A percentile compares a stretch with the other conserved stretches of the same genome.
phyloP scores from a whole-genome alignment of 768 basidiomycete species.

The Lactarius trivialis region DNA sequence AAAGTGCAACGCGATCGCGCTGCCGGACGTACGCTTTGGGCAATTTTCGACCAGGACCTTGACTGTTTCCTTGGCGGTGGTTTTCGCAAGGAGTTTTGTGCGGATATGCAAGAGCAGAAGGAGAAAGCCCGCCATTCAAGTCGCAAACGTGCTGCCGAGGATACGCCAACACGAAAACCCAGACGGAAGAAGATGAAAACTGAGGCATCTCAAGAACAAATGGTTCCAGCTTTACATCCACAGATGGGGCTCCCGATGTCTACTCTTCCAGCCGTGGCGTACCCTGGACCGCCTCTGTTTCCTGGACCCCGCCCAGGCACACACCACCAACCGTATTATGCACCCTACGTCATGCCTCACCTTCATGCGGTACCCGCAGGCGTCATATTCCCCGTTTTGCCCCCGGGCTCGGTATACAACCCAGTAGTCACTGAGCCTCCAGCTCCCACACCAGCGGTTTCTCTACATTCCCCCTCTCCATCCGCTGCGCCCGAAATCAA shows the following conservation, averaged over 20 bases:
- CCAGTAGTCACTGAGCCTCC: conserved; percentile 23
- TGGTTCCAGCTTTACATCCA: conserved; percentile 2
- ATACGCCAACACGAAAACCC: conserved; percentile 23
- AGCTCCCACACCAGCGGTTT: conserved; percentile 2
- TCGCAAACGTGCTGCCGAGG: conserved; percentile 21
- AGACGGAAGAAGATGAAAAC: conserved; percentile 29
- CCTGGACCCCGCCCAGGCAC: conserved; percentile 34
- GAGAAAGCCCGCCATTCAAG: conserved; percentile 20
- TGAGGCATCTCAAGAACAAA: conserved; percentile 17
- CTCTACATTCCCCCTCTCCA: conserved; percentile 17
- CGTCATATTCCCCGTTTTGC: conserved; percentile 69
- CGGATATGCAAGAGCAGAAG: conserved; percentile 34
- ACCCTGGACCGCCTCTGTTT: conserved; percentile 29
- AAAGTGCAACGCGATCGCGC: conserved; percentile 74
- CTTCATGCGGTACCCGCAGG: conserved; percentile 50
- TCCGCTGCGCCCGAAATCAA: conserved; percentile 12
- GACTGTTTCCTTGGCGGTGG: conserved; percentile 79
- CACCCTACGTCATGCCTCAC: conserved; percentile 26
- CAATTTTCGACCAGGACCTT: conserved; percentile 75
- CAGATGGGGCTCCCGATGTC: conserved; percentile 21
- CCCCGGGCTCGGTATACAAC: conserved; percentile 42
- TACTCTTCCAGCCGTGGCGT: conserved; percentile 24
- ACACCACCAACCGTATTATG: conserved; percentile 70
- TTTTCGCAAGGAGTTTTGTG: conserved; percentile 59
- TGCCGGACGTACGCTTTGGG: conserved; percentile 82